phyloP scores from a whole-genome alignment of 106 monocot species.

The Posidonia australis region DNA sequence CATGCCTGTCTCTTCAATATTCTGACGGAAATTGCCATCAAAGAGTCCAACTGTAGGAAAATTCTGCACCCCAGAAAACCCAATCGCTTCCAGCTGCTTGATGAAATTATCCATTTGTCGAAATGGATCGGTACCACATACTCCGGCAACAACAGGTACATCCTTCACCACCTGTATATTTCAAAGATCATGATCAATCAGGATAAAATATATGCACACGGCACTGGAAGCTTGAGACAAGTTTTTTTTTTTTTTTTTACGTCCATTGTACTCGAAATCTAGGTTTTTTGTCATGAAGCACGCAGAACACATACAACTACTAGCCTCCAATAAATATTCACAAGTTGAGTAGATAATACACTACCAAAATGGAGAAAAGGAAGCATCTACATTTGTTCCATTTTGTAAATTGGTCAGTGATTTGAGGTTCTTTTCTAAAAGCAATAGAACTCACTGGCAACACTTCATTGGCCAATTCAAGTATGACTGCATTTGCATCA shows the following conservation, averaged over 20 bases:
- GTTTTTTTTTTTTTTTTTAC: too few species aligned
- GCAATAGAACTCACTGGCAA: slow-evolving; percentile 51
- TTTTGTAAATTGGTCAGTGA: not conserved
- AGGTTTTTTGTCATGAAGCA: too few species aligned
- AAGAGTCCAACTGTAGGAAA: slow-evolving; percentile 94
- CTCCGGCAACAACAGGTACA: slow-evolving; percentile 92
- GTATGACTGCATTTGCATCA: slow-evolving; percentile 95
- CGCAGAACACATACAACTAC: too few species aligned
- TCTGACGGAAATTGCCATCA: slow-evolving; percentile 94
- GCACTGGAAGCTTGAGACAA: too few species aligned
- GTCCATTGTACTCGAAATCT: too few species aligned
- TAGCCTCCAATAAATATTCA: too few species aligned
- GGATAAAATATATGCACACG: too few species aligned
- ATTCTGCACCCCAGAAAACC: slow-evolving; percentile 88
- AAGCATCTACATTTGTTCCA: not conserved
- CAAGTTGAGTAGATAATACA: too few species aligned
- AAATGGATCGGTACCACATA: slow-evolving; percentile 96
- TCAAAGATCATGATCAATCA: not conserved
- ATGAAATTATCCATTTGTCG: slow-evolving; percentile 76
- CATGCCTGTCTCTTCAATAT: slow-evolving; percentile 98
- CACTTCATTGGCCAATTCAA: slow-evolving; percentile 98
- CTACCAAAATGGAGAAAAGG: too few species aligned
- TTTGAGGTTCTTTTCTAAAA: not conserved
- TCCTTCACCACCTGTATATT: slow-evolving; percentile 63
- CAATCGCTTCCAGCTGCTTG: slow-evolving; percentile 60